Evolutionary conservation across 2,329 filamentous ascomycete genomes (phyloP), one percentile per base, ranked within the genome.

Genomic region (Aspergillus bombycis): DNA sequence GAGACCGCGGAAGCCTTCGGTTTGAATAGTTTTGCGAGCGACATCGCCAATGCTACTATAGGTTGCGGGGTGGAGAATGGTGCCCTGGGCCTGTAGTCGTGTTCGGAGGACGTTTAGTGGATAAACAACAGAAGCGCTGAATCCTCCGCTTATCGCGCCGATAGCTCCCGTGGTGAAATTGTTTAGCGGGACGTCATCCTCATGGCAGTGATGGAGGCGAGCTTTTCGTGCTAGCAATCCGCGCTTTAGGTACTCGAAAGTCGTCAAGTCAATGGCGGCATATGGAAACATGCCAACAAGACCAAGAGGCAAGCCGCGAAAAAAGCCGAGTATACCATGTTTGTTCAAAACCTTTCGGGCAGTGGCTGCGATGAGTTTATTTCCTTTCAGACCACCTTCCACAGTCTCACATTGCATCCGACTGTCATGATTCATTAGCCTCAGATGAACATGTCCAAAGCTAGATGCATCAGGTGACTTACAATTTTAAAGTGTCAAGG

Each of bases 281-380:
- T 98, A 99, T 0, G 95, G 95, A 72, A 99, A 99, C 89, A 98
- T 97, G 75, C 95, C 95, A 57, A 97, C 81, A 4, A 99, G 85
- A 19, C 95, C 95, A 87, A 98, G 95, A 0, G 93, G 94, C 38
- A 99, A 85, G 46, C 95, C 95, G 60, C 94, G 92, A 78, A 98
- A 99, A 67, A 93, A 94, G 8, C 91, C 85, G 36, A 86, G 83
- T 32, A 94, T 69, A 26, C 92, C 92, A 63, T 92, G 91, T 63
- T 89, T 86, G 46, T 84, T 85, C 83, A 89, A 93, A 90, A 99
- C 97, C 76, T 93, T 96, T 75, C 87, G 85, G 3, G 92, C 92
- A 0, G 94, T 98, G 56, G 91, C 88, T 32, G 89, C 80, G 66
- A 99, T 92, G 36, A 99, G 87, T 10, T 88, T 87, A 69, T 94